These are phyloP conservation scores for Stagonosporopsis tanaceti DNA, from an alignment of 2,329 filamentous ascomycete species.

Conservation along the genomic window DNA sequence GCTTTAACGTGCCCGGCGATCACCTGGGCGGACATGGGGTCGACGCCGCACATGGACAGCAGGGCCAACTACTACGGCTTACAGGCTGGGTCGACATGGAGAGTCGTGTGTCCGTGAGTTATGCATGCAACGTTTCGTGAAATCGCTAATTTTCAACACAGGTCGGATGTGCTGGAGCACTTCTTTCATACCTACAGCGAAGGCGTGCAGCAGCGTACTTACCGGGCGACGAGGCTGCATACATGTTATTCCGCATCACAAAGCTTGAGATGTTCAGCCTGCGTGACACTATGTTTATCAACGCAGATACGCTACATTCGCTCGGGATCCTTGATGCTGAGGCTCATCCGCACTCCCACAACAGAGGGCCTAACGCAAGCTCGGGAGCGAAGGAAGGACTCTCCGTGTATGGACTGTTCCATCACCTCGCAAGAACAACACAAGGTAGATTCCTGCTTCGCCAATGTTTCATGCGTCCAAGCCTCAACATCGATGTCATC, in stretches of 20 bases:
- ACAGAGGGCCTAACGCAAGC: slow-evolving; percentile 70
- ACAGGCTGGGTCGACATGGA: slow-evolving; percentile 77
- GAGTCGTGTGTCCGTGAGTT: slow-evolving; percentile 69
- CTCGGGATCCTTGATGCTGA: slow-evolving; percentile 87
- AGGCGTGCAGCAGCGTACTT: slow-evolving; percentile 69
- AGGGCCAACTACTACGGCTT: slow-evolving; percentile 72
- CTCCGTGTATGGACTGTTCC: slow-evolving; percentile 85
- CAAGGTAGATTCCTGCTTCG: slow-evolving; percentile 79
- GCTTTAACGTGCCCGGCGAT: slow-evolving; percentile 70
- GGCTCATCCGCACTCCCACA: slow-evolving; percentile 81
- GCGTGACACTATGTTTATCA: slow-evolving; percentile 74
- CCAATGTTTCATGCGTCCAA: slow-evolving; percentile 84
- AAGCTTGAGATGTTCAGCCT: slow-evolving; percentile 80
- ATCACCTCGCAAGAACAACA: slow-evolving; percentile 74
- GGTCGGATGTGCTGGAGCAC: slow-evolving; percentile 85
- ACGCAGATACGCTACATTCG: slow-evolving; percentile 78
- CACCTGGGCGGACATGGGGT: slow-evolving; percentile 51
- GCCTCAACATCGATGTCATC: slow-evolving; percentile 72
- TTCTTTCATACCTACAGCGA: slow-evolving; percentile 80
- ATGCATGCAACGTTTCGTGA: not conserved
- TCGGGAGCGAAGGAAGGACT: slow-evolving; percentile 79
- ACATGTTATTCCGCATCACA: slow-evolving; percentile 66
- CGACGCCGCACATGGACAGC: slow-evolving; percentile 61
- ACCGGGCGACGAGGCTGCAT: slow-evolving; percentile 64
- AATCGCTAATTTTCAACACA: slow-evolving; percentile 40